Evolutionary conservation across 768 basidiomycete genomes (phyloP).

Genomic region (Lactifluus echinatus): DNA sequence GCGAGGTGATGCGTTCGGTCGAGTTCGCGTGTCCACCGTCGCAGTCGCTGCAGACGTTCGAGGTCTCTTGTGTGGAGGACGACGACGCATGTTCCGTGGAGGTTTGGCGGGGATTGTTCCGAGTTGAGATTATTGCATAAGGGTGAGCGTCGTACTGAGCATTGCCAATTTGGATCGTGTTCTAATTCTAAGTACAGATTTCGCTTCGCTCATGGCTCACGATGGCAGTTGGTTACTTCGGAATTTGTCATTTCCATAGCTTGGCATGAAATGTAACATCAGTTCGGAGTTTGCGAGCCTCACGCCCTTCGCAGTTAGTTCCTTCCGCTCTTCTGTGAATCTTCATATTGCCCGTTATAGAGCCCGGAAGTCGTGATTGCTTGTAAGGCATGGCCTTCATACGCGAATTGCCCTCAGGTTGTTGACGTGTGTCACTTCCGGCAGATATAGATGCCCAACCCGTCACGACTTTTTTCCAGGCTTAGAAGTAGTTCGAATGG

Average conservation of each 20-base stretch:
- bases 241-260: background rate
- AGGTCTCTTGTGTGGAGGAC: constrained; percentile 5
- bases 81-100: constrained; percentile 11
- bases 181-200: background rate
- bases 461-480: background rate
- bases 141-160: background rate
- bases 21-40: constrained; percentile 10
- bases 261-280: background rate
- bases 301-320: background rate
- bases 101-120: constrained; percentile 12
- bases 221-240: background rate
- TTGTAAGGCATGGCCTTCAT: no score
- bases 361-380: background rate
- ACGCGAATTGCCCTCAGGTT: background rate
- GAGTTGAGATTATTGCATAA: constrained; percentile 4
- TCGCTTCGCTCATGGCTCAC: background rate
- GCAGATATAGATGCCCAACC: background rate
- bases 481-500: background rate
- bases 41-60: constrained; percentile 8
- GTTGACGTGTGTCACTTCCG: background rate
- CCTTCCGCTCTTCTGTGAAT: background rate
- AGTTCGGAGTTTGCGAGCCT: background rate
- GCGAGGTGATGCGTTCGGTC: background rate
- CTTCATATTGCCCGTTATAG: background rate
- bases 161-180: background rate